Conservation (phyloP, 2,329 filamentous ascomycete species). For the Blastomyces emzantsi region DNA sequence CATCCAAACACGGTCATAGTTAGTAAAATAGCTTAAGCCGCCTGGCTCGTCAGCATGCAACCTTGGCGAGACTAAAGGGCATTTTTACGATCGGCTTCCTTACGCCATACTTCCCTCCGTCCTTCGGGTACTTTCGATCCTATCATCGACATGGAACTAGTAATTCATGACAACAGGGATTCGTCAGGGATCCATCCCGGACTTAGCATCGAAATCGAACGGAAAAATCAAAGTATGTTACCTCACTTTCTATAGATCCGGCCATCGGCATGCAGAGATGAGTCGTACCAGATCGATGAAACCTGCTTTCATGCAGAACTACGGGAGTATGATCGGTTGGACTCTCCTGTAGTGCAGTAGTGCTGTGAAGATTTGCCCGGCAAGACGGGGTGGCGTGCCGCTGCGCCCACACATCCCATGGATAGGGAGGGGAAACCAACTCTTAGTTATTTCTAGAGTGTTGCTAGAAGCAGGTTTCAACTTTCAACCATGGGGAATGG, state of each 20-base stretch:
- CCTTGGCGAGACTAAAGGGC: neutral
- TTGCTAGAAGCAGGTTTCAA: conserved; percentile 5
- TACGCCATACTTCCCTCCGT: neutral
- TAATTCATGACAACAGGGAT: neutral
- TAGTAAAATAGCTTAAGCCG: neutral
- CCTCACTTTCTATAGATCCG: neutral
- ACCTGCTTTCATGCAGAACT: neutral
- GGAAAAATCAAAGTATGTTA: neutral
- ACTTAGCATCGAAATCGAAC: neutral
- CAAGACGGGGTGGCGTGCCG: neutral
- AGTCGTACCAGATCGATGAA: neutral
- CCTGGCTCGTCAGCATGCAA: neutral
- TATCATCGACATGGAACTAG: neutral
- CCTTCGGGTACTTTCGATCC: neutral
- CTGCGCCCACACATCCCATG: neutral
- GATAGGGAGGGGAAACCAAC: neutral
- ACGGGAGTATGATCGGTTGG: neutral
- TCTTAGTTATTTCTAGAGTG: neutral
- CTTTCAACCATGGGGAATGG: neutral
- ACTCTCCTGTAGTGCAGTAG: too few species aligned
- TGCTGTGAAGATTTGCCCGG: neutral
- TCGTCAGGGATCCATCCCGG: neutral
- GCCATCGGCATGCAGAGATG: neutral
- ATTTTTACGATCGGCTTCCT: neutral
- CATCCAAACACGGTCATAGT: neutral